Evolutionary conservation across 2,329 filamentous ascomycete genomes (phyloP).

Genomic region (Aspergillus proliferans): DNA sequence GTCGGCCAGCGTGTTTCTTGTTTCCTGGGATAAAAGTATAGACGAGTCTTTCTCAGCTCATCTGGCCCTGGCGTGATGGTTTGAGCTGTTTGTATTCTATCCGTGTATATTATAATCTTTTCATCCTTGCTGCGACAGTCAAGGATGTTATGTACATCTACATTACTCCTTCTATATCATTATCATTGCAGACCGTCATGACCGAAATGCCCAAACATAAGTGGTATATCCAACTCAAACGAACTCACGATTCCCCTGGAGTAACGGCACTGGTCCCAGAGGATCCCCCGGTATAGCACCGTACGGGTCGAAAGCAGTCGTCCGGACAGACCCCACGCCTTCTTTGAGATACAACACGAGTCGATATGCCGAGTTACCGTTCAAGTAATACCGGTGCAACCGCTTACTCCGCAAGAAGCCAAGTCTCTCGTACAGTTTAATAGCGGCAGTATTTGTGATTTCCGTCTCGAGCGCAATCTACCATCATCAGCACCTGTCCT

Average conservation of each 20-base stretch:
- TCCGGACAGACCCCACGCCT: slow-evolving; percentile 43
- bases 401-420: slow-evolving; percentile 91
- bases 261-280: slow-evolving; percentile 10
- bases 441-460: slow-evolving; percentile 80
- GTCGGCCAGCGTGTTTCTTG: no score
- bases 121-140: not conserved
- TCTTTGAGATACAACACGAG: slow-evolving; percentile 74
- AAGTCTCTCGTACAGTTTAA: slow-evolving; percentile 86
- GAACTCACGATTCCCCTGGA: slow-evolving; percentile 17
- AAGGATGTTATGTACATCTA: not conserved
- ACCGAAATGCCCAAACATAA: not conserved
- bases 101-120: not conserved
- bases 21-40: no score
- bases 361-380: slow-evolving; percentile 89
- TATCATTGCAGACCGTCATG: not conserved
- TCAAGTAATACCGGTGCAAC: slow-evolving; percentile 90
- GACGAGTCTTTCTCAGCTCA: no score
- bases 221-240: not conserved
- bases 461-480: slow-evolving; percentile 90
- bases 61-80: no score
- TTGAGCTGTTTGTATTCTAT: no score
- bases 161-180: not conserved
- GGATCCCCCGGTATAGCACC: slow-evolving; percentile 10
- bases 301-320: slow-evolving; percentile 32
- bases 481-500: not conserved